Evolutionary conservation across 2,329 filamentous ascomycete genomes (phyloP).

Genomic region (Huntiella abstrusa): DNA sequence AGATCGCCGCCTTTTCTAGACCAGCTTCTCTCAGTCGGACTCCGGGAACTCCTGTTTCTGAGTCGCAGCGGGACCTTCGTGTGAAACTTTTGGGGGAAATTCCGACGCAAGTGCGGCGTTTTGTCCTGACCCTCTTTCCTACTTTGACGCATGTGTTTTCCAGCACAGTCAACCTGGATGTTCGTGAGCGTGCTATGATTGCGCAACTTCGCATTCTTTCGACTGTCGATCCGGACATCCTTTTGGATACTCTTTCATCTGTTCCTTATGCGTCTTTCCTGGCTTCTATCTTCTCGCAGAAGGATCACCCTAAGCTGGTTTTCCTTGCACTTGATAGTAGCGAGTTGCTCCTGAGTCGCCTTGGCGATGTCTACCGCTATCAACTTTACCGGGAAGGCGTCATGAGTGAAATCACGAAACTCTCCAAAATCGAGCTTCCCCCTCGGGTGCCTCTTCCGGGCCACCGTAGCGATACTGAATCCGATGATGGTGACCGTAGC

Average conservation of each 20-base stretch:
- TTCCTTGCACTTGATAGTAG: constrained; percentile 76
- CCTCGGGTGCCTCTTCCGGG: too few species aligned
- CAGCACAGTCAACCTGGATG: constrained; percentile 86
- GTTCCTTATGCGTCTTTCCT: constrained; percentile 93
- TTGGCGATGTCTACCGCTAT: constrained; percentile 79
- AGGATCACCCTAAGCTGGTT: constrained; percentile 77
- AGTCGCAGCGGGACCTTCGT: constrained; percentile 40
- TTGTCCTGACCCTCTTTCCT: constrained; percentile 80
- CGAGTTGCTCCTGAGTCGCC: constrained; percentile 64
- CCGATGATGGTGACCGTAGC: background rate
- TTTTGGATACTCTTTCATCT: constrained; percentile 66
- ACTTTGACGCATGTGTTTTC: constrained; percentile 94
- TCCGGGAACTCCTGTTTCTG: constrained; percentile 18
- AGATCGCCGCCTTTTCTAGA: constrained; percentile 18
- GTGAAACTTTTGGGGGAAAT: constrained; percentile 68
- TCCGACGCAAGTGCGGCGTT: constrained; percentile 71
- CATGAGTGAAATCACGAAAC: constrained; percentile 70
- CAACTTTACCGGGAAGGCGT: constrained; percentile 97
- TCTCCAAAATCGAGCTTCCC: constrained; percentile 30
- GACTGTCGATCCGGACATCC: constrained; percentile 69
- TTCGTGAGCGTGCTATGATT: constrained; percentile 83
- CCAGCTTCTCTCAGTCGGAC: background rate
- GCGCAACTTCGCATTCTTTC: constrained; percentile 98
- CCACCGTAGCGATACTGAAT: too few species aligned
- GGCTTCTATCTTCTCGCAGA: constrained; percentile 84